phyloP scores from a whole-genome alignment of 345 rosid species.

The Triadica sebifera region DNA sequence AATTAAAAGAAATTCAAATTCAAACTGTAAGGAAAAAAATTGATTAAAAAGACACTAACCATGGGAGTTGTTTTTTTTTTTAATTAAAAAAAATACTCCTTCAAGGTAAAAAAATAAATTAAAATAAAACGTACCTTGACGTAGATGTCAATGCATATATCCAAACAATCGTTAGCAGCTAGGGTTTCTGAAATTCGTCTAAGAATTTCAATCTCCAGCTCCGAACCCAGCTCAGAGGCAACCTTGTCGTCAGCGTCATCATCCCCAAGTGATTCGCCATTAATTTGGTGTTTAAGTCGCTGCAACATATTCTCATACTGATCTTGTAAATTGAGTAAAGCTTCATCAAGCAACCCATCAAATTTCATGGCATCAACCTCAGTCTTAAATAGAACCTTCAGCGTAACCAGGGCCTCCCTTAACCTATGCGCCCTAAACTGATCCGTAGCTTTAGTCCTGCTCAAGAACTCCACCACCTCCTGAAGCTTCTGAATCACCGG shows the following conservation, averaged over 20 bases:
- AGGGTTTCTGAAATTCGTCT: constrained; percentile 45
- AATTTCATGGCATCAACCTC: constrained; percentile 62
- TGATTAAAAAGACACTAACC: too few species aligned
- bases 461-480: constrained; percentile 73
- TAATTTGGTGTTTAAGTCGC: constrained; percentile 42
- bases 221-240: constrained; percentile 44
- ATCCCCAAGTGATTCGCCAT: constrained; percentile 25
- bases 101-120: background rate
- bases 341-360: constrained; percentile 63
- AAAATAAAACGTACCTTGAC: constrained; percentile 39
- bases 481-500: constrained; percentile 66
- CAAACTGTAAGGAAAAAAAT: too few species aligned
- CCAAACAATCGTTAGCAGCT: constrained; percentile 59
- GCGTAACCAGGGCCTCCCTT: constrained; percentile 53
- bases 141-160: constrained; percentile 60
- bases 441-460: constrained; percentile 67
- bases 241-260: constrained; percentile 18
- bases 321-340: constrained; percentile 59
- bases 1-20: too few species aligned
- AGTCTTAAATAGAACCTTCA: constrained; percentile 46
- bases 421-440: constrained; percentile 44
- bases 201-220: constrained; percentile 45
- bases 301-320: constrained; percentile 47
- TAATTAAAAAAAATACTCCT: background rate
- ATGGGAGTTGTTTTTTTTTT: too few species aligned